These are phyloP conservation scores for Penicillium roqueforti DNA, from an alignment of 495 filamentous ascomycete species.

Conservation along the genomic window DNA sequence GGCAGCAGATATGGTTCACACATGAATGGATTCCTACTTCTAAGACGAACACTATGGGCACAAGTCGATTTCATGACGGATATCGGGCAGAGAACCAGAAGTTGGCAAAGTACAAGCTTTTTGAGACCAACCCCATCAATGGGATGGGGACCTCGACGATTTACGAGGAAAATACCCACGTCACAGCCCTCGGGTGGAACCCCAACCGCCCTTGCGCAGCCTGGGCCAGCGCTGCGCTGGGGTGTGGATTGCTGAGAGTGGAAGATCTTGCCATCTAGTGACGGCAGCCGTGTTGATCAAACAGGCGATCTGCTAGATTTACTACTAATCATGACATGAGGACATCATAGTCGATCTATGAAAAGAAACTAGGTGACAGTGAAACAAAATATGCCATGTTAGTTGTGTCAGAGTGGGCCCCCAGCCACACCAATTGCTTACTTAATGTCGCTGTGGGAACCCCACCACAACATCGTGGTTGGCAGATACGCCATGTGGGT, in stretches of 20 bases:
- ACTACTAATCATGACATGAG: neutral
- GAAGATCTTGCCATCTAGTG: slow-evolving; percentile 57
- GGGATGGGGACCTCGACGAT: slow-evolving; percentile 46
- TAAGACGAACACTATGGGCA: slow-evolving; percentile 32
- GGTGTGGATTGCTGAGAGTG: slow-evolving; percentile 60
- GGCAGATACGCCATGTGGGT: slow-evolving; percentile 6
- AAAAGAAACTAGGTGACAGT: slow-evolving; percentile 29
- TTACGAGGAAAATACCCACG: slow-evolving; percentile 54
- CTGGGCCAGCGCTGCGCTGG: slow-evolving; percentile 62
- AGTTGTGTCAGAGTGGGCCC: slow-evolving; percentile 15
- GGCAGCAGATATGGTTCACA: slow-evolving; percentile 58
- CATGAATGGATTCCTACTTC: slow-evolving; percentile 52
- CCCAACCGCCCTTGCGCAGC: slow-evolving; percentile 57
- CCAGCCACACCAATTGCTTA: slow-evolving; percentile 23
- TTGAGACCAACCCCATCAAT: slow-evolving; percentile 32
- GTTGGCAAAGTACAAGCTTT: slow-evolving; percentile 29
- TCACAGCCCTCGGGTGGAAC: slow-evolving; percentile 62
- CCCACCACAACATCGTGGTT: slow-evolving; percentile 4
- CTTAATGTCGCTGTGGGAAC: slow-evolving; percentile 4
- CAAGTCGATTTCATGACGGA: slow-evolving; percentile 57
- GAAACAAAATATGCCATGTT: neutral
- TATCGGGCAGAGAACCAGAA: slow-evolving; percentile 48
- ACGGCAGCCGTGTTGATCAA: neutral
- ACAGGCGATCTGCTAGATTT: neutral
- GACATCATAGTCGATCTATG: slow-evolving; percentile 15